Conservation (phyloP, 2,329 filamentous ascomycete genomes). For the Monosporascus sp. region DNA sequence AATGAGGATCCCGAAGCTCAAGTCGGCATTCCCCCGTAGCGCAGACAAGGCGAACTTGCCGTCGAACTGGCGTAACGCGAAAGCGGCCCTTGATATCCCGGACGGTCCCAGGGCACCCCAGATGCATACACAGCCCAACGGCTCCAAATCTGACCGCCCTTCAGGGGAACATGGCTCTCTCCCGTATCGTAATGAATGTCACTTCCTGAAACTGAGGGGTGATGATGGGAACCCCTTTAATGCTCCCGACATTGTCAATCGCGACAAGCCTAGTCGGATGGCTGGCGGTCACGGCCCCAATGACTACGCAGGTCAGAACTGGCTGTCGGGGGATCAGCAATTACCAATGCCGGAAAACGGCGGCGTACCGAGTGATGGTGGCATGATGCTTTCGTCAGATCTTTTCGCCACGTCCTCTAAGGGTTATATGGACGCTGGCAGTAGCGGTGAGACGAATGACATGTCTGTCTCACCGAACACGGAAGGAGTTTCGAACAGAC, state of each 20-base stretch:
- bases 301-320: constrained; percentile 13
- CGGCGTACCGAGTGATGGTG: neutral
- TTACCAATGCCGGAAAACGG: constrained; percentile 26
- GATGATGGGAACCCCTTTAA: constrained; percentile 36
- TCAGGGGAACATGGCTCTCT: constrained; percentile 31
- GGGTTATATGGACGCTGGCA: constrained; percentile 25
- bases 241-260: constrained; percentile 35
- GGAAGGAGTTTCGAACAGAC: constrained; percentile 46
- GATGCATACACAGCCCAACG: constrained; percentile 1
- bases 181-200: constrained; percentile 39
- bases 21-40: constrained; percentile 48
- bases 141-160: constrained; percentile 1
- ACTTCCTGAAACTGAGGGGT: constrained; percentile 34
- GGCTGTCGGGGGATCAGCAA: constrained; percentile 37
- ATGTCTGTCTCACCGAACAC: constrained; percentile 43
- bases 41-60: constrained; percentile 43
- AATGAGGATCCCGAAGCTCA: constrained; percentile 53
- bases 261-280: constrained; percentile 18
- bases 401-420: neutral
- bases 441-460: constrained; percentile 39
- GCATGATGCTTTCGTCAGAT: neutral
- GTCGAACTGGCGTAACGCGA: neutral
- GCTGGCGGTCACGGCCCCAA: constrained; percentile 5
- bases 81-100: too few species aligned
- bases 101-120: neutral